phyloP scores from a whole-genome alignment of 1,139 yeast genomes.

The Hanseniaspora sp. region DNA sequence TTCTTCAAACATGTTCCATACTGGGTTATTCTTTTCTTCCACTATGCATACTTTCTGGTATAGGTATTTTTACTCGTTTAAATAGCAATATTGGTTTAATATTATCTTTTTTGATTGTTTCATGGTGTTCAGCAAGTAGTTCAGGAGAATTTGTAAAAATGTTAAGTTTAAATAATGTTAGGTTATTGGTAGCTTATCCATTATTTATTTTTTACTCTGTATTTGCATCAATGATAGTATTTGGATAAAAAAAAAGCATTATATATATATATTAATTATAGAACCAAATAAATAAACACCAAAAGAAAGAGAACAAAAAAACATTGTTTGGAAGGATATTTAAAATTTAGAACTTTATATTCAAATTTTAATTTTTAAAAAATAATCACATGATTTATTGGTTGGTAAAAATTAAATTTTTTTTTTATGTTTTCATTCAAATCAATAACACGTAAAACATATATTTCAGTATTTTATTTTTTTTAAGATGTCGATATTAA shows the following conservation, averaged over 20 bases:
- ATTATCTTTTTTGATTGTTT: constrained; percentile 58
- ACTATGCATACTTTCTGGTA: constrained; percentile 63
- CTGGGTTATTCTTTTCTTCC: constrained; percentile 92
- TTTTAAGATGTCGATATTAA: no score
- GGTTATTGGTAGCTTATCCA: constrained; percentile 89
- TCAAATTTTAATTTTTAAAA: no score
- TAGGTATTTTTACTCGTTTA: constrained; percentile 57
- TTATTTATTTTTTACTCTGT: constrained; percentile 83
- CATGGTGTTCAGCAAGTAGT: constrained; percentile 91
- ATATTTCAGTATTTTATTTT: no score
- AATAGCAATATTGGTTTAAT: constrained; percentile 69
- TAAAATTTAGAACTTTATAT: no score
- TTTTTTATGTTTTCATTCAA: background rate
- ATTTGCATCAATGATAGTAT: constrained; percentile 92
- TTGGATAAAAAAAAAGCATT: constrained; percentile 31
- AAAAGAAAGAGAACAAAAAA: no score
- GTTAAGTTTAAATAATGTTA: constrained; percentile 69
- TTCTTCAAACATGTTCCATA: constrained; percentile 53
- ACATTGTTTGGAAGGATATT: no score
- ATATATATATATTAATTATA: background rate
- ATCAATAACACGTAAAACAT: no score
- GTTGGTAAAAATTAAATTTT: no score
- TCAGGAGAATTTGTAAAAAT: constrained; percentile 88
- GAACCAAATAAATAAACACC: background rate
- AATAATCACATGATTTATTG: background rate